Evolutionary conservation across 345 rosid species (phyloP).

Genomic region (Boechera retrofracta): DNA sequence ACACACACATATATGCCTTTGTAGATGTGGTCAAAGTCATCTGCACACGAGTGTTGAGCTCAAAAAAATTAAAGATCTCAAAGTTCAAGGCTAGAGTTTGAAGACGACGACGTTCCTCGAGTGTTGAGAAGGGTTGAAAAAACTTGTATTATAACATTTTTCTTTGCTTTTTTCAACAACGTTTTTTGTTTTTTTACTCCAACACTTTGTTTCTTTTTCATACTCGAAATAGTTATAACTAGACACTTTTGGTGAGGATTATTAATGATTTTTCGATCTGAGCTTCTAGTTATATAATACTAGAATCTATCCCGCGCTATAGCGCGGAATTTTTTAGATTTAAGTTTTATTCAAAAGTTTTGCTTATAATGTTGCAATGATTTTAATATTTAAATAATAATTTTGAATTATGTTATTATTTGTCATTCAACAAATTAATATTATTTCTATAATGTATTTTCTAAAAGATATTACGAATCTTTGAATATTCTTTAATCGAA

Average conservation of each 20-base stretch:
- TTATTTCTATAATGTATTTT: too few species aligned
- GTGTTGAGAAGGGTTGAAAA: conserved; percentile 17
- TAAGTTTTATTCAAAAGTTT: too few species aligned
- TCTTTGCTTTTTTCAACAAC: background rate
- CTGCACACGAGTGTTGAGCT: conserved; percentile 29
- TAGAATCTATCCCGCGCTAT: too few species aligned
- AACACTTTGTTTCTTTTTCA: background rate
- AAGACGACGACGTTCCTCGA: conserved; percentile 31
- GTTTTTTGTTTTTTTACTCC: background rate
- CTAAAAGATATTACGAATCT: too few species aligned
- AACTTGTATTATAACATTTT: conserved; percentile 11
- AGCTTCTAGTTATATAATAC: background rate
- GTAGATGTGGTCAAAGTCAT: conserved; percentile 26
- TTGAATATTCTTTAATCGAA: too few species aligned
- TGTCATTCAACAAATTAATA: too few species aligned
- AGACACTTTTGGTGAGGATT: background rate
- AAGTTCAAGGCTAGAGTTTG: conserved; percentile 9
- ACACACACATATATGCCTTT: conserved; percentile 6
- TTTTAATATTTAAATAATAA: too few species aligned
- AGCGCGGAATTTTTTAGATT: too few species aligned
- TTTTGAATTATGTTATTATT: too few species aligned
- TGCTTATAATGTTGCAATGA: too few species aligned
- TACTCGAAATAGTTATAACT: background rate
- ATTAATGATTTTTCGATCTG: background rate
- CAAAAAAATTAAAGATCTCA: background rate